These are phyloP conservation scores for Eleusine indica DNA, from an alignment of 176 grass and related monocot genomes.

Conservation along the genomic window DNA sequence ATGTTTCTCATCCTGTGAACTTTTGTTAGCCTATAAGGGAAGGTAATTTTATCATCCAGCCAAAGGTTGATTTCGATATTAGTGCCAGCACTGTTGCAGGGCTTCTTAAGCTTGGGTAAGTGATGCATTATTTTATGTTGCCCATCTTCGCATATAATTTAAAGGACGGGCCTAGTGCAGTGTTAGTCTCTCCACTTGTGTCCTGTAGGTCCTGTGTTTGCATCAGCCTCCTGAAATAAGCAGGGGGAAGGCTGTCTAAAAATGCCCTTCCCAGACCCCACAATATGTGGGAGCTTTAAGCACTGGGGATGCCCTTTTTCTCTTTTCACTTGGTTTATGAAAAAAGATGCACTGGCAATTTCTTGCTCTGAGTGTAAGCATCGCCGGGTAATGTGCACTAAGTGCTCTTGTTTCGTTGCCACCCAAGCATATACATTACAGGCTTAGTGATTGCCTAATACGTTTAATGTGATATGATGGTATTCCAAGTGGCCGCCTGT, in stretches of 20 bases:
- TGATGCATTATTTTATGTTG: slow-evolving; percentile 21
- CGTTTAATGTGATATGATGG: neutral
- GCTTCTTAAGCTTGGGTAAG: slow-evolving; percentile 97
- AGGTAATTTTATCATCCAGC: slow-evolving; percentile 97
- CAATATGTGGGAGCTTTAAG: too few relatives aligned
- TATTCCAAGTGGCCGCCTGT: neutral
- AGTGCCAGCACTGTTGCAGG: slow-evolving; percentile 95
- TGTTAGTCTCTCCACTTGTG: too few relatives aligned
- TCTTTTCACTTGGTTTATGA: neutral
- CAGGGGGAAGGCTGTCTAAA: too few relatives aligned
- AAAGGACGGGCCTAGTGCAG: neutral
- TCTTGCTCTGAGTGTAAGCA: neutral
- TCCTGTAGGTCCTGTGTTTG: too few relatives aligned
- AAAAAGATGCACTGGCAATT: neutral
- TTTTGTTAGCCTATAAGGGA: slow-evolving; percentile 85
- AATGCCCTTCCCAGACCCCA: too few relatives aligned
- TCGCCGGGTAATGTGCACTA: neutral
- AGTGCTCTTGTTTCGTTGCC: neutral
- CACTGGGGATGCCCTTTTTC: too few relatives aligned
- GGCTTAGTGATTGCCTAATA: slow-evolving; percentile 15
- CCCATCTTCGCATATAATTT: neutral
- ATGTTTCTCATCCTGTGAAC: slow-evolving; percentile 29
- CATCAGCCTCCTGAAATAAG: too few relatives aligned
- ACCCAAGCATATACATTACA: neutral
- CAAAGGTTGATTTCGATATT: slow-evolving; percentile 99